Base-by-base conservation (phyloP, 2,329 filamentous ascomycete species). In the Neonectria punicea region DNA sequence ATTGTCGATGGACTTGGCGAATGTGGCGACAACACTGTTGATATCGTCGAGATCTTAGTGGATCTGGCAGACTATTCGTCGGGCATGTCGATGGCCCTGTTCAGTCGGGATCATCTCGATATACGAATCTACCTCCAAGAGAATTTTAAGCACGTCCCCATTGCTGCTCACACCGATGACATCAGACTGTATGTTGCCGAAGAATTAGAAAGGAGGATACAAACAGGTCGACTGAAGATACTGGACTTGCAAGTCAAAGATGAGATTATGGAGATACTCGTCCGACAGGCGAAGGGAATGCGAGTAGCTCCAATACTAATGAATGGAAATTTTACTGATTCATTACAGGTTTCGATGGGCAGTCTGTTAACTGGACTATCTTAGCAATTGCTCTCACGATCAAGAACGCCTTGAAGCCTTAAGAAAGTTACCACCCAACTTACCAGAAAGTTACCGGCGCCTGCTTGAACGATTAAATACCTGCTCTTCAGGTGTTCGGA, bases 321-420 rank as follows among this genome's bases (percentile, higher is more conserved):
- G n/a, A 1, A 0, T 18, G 1, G 22, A 3, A 11, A 1, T 25
- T 1, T n/a, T 1, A 20, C 20, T 58, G 5, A 54, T 8, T 14
- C 0, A 0, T 1, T 3, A 0, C 0, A 72, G 70, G 70, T 72
- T 72, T 9, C 66, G 68, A 4, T 72, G 70, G 70, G 70, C 69
- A 16, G 60, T 58, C 2, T 72, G 70, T 1, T 70, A 72, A 11
- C 4, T 72, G 0, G 68, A 72, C 53, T 63, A 72, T 11, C 60
- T 72, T 4, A 62, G 70, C 2, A 44, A 70, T 6, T 61, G 55
- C 20, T 51, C 47, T 0, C 53, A 47, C 0, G 68, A 72, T 3
- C 20, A 39, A 4, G 70, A 61, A 1, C 64, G 70, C 0, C 60
- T 51, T 0, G 58, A 70, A 4, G 70, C 70, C 0, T 39, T 70